phyloP scores from a whole-genome alignment of 371 early-diverging fungal species.

The Mucor circinelloides region DNA sequence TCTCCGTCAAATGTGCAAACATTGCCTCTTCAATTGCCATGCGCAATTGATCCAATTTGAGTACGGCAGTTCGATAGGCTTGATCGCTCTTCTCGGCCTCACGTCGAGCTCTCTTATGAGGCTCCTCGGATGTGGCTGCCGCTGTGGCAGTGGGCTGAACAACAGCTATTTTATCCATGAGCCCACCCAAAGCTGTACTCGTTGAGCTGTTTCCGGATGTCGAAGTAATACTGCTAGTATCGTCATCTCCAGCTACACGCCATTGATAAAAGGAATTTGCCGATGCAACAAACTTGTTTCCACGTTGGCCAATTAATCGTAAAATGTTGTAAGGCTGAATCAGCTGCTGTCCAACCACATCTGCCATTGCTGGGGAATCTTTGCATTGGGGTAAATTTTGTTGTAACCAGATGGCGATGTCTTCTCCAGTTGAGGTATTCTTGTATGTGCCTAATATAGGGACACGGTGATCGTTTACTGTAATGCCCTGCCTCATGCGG shows the following conservation, averaged over 20 bases:
- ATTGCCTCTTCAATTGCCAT: slow-evolving; percentile 70
- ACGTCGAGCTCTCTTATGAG: slow-evolving; percentile 56
- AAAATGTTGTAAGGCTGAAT: slow-evolving; percentile 64
- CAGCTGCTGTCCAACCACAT: slow-evolving; percentile 73
- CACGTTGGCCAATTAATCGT: slow-evolving; percentile 72
- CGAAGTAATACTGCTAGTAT: slow-evolving; percentile 24
- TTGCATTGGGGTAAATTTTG: slow-evolving; percentile 62
- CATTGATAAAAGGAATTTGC: slow-evolving; percentile 74
- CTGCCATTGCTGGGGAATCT: slow-evolving; percentile 67
- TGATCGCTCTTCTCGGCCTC: slow-evolving; percentile 71
- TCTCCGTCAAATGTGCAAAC: slow-evolving; percentile 64
- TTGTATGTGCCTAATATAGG: slow-evolving; percentile 74
- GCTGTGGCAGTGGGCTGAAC: slow-evolving; percentile 11
- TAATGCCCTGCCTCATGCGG: slow-evolving; percentile 63
- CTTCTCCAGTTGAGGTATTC: slow-evolving; percentile 69
- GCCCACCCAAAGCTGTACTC: slow-evolving; percentile 29
- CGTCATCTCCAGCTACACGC: slow-evolving; percentile 48
- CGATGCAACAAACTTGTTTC: slow-evolving; percentile 67
- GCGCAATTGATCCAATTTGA: slow-evolving; percentile 66
- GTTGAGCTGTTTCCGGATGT: neutral
- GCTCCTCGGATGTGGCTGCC: slow-evolving; percentile 29
- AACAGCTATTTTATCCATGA: slow-evolving; percentile 33
- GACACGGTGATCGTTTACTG: slow-evolving; percentile 65
- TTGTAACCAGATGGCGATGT: slow-evolving; percentile 72
- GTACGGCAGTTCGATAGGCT: slow-evolving; percentile 62